Conservation (phyloP, 1,284 basidiomycete genomes). For the Marasmius tenuissimus region DNA sequence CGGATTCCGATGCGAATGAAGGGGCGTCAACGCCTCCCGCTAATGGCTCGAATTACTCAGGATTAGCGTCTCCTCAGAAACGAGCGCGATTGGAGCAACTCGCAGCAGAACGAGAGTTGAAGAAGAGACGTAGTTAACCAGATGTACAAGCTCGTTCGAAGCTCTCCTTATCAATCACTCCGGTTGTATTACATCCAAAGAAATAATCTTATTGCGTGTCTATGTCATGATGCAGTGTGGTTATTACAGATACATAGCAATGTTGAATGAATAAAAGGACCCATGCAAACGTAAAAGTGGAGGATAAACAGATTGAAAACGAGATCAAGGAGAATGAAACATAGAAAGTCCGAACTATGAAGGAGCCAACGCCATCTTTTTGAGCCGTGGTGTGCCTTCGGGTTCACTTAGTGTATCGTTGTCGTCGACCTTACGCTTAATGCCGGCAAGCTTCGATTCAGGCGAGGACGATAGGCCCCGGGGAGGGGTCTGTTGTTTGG, state of each 20-base stretch:
- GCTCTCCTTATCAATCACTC: neutral
- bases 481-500: slow-evolving; percentile 25
- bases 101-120: too few species aligned
- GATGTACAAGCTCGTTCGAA: neutral
- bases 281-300: neutral
- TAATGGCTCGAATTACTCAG: too few species aligned
- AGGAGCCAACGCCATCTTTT: slow-evolving; percentile 49
- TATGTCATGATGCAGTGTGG: neutral
- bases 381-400: slow-evolving; percentile 53
- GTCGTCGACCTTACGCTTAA: slow-evolving; percentile 71
- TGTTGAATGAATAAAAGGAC: neutral
- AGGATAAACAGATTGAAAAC: neutral
- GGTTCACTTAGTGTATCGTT: slow-evolving; percentile 39
- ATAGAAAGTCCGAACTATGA: neutral
- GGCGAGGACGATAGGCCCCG: slow-evolving; percentile 48
- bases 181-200: neutral
- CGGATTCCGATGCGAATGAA: too few species aligned
- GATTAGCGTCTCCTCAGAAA: too few species aligned
- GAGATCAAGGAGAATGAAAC: neutral
- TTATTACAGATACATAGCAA: neutral
- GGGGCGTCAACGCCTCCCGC: too few species aligned
- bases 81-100: too few species aligned
- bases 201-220: neutral
- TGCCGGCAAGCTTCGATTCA: slow-evolving; percentile 49
- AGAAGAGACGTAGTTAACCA: neutral